Base-by-base conservation (phyloP, 2,329 filamentous ascomycete genomes). In the Sclerotinia subarctica region DNA sequence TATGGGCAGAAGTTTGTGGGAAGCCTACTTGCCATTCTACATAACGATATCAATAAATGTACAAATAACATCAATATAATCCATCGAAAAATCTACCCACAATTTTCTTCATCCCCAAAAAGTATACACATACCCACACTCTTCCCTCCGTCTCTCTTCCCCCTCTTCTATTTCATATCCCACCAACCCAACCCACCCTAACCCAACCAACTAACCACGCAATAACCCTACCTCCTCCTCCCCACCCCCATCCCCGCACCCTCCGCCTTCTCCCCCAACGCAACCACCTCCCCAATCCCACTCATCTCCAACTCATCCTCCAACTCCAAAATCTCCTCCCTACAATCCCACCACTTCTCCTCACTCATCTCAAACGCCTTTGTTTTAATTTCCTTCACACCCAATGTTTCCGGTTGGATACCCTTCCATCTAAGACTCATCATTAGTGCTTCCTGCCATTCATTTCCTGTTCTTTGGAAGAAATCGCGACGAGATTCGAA, bases 311-410 rank as follows among this genome's bases (percentile, higher is more conserved):
- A 93, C 81, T 97, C 94, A 79, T 97, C 94, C 80, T 99, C 95
- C 76, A 98, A 80, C 8, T 88, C 90, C 66, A 89, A 90, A 72
- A 99, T 91, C 81, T 98, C 94, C 81, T 99, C 95, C 74, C 95
- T 86, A 77, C 90, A 93, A 82, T 97, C 95, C 95, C 95, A 99
- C 95, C 95, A 99, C 79, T 96, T 97, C 81, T 94, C 91, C 79
- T 99, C 95, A 52, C 94, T 94, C 72, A 93, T 85, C 76, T 93
- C 90, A 78, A 97, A 99, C 1, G 93, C 95, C 77, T 88, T 89
- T 75, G 94, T 90, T 78, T 96, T 93, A 75, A 98, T 88, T 81
- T 98, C 95, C 82, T 99, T 99, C 76, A 96, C 82, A 0, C 87
- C 84, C 72, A 92, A 84, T 52, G 87, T 84, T 78, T 91, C 90